phyloP scores from a whole-genome alignment of 495 filamentous ascomycete genomes.

The Talaromyces nanjingensis region DNA sequence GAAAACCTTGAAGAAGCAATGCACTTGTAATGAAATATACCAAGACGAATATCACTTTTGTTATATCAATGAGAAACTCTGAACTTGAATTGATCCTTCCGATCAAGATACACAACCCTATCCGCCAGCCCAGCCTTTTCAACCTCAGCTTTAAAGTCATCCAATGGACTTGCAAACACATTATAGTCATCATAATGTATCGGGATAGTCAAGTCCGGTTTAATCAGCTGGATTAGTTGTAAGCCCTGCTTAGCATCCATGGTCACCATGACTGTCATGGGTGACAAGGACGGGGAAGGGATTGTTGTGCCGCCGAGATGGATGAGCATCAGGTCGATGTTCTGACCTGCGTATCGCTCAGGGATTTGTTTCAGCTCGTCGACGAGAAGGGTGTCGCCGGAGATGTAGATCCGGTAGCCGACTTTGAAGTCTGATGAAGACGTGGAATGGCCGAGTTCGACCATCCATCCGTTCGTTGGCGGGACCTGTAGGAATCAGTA shows the following conservation, averaged over 20 bases:
- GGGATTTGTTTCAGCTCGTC: conserved; percentile 58
- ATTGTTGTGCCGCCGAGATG: conserved; percentile 63
- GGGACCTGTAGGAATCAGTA: conserved; percentile 35
- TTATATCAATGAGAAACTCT: conserved; percentile 24
- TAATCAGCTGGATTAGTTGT: conserved; percentile 50
- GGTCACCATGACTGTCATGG: conserved; percentile 55
- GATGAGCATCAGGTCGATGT: conserved; percentile 62
- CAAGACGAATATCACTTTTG: too few species aligned
- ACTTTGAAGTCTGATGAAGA: conserved; percentile 26
- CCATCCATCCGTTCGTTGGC: conserved; percentile 66
- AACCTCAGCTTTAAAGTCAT: conserved; percentile 54
- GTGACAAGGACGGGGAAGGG: conserved; percentile 45
- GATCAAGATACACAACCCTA: conserved; percentile 55
- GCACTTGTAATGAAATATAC: too few species aligned
- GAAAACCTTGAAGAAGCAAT: too few species aligned
- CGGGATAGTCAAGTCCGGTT: conserved; percentile 61
- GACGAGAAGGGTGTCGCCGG: conserved; percentile 63
- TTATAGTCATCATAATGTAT: conserved; percentile 66
- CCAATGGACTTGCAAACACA: conserved; percentile 51
- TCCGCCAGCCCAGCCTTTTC: conserved; percentile 40
- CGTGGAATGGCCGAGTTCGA: conserved; percentile 50
- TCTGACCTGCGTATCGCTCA: conserved; percentile 35
- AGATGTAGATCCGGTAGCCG: conserved; percentile 64
- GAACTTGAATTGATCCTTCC: conserved; percentile 53
- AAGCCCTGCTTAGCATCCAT: conserved; percentile 65